A percentile compares a stretch with the other conserved stretches of the same genome.
These are phyloP conservation scores for Termitomyces sp. DNA, from an alignment of 768 basidiomycete genomes.

Conservation along the genomic window DNA sequence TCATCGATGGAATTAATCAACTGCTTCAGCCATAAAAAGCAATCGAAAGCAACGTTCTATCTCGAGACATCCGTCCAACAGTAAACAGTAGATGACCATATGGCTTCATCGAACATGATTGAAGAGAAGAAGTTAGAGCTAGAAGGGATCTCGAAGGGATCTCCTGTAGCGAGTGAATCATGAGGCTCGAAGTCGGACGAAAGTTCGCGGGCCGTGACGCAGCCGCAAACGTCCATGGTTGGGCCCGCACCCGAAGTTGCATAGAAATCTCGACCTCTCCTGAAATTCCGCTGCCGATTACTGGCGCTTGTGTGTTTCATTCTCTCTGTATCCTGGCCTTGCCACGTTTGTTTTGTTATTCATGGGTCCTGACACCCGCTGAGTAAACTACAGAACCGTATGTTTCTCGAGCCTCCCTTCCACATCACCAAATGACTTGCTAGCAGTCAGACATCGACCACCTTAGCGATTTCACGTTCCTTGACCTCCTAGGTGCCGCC, in stretches of 20 bases:
- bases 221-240: no score
- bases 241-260: no score
- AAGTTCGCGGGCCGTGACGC: no score
- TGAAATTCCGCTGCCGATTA: no score
- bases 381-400: no score
- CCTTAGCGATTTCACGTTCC: constrained; percentile 1
- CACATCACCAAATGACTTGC: background rate
- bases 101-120: background rate
- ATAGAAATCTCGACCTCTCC: no score
- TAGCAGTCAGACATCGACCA: constrained; percentile 2
- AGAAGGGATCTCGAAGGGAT: background rate
- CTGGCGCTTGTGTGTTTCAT: no score
- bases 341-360: no score
- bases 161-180: background rate
- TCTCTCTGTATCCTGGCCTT: no score
- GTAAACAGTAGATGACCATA: constrained; percentile 7
- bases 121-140: background rate
- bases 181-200: no score
- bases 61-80: background rate
- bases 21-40: constrained; percentile 1
- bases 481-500: background rate
- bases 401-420: no score
- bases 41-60: background rate
- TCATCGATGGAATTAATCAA: constrained; percentile 3
- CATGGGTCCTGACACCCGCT: no score